Evolutionary conservation across 2,329 filamentous ascomycete genomes (phyloP), one percentile per base, ranked within the genome.

Genomic region (Ramichloridium luteum): DNA sequence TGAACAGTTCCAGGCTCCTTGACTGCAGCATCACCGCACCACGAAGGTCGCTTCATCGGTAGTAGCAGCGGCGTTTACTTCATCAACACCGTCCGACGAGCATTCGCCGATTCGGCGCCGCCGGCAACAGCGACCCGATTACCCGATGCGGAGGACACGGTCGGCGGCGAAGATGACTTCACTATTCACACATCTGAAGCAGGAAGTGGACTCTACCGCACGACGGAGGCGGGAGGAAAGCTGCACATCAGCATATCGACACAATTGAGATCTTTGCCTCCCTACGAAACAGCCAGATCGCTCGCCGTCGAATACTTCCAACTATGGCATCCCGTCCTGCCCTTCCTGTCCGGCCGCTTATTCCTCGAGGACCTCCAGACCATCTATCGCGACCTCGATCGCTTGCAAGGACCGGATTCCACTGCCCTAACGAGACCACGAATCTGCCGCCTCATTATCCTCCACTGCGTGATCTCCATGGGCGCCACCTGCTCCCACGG

Each of bases 31-130:
- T 39, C 38, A 3, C 39, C 34, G 3, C n/a, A n/a, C n/a, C 36
- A 40, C 25, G 41, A 42, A 27, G 36, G 37, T 26, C 39, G 41
- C 12, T 70, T 68, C 43, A 61, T 69, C 16, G 66, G 67, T 15
- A 67, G 62, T 41, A 64, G 64, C 9, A 66, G 60, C 25, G 66
- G 67, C 3, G 62, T 69, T 27, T 70, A 62, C 48, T 70, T 70
- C 47, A 58, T 65, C 42, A 67, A 70, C 36, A 69, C 66, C 1
- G 67, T 70, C 34, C 62, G 62, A 25, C 58, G 60, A 17, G 64
- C 65, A n/a, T 70, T 70, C 44, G 59, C 60, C 46, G 11, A 51
- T 6, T 42, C 41, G 8, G 18, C 27, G 6, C 36, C 36, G 32
- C 35, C 32, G 14, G 23, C 32, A 15, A 28, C 29, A 9, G n/a